Conservation (phyloP, 208 protist species). For the Crithidia expoeki region DNA sequence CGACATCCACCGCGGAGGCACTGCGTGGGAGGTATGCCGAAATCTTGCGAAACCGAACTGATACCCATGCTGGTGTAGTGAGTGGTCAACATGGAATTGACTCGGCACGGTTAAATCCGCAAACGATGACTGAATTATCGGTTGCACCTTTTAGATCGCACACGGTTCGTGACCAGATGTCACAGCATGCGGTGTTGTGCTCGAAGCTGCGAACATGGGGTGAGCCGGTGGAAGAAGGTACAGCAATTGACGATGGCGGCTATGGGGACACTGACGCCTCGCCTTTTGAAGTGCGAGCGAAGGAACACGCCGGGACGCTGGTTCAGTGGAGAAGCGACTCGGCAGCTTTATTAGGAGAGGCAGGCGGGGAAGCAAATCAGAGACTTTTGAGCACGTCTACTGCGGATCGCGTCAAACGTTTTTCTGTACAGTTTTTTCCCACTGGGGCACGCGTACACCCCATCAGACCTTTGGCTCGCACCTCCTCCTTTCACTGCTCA, state of each 20-base stretch:
- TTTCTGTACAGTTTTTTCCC: background rate
- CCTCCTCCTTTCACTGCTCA: background rate
- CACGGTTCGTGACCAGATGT: background rate
- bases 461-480: background rate
- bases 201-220: conserved; percentile 17
- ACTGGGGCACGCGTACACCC: background rate
- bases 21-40: too few species aligned
- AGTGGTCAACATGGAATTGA: too few species aligned
- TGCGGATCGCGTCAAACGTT: background rate
- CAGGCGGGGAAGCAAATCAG: background rate
- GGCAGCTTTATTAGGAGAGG: background rate
- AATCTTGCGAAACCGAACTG: too few species aligned
- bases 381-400: background rate
- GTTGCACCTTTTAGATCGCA: background rate
- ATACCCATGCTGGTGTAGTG: too few species aligned
- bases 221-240: background rate
- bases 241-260: background rate
- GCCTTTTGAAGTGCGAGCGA: background rate
- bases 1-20: too few species aligned
- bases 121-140: background rate
- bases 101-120: background rate
- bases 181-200: conserved; percentile 17
- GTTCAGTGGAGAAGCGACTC: conserved; percentile 4
- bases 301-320: background rate
- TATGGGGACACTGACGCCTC: background rate